These are phyloP conservation scores for Eutrema yunnanense DNA, from an alignment of 345 rosid genomes.

Conservation along the genomic window DNA sequence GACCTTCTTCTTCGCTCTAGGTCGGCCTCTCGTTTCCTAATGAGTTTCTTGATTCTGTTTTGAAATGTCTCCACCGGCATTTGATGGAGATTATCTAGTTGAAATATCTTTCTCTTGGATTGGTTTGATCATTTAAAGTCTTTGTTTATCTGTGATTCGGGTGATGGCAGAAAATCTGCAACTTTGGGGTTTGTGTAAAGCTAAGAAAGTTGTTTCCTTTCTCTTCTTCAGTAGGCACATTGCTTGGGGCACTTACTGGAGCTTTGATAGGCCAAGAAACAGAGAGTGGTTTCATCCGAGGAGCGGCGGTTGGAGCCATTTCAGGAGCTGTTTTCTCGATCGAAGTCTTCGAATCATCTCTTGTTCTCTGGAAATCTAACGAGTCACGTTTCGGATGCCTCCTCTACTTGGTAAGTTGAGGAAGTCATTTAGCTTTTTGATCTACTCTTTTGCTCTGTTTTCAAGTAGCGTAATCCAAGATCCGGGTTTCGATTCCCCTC, in stretches of 20 bases:
- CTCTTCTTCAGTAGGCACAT: slow-evolving; percentile 70
- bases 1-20: slow-evolving; percentile 94
- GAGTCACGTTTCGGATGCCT: slow-evolving; percentile 88
- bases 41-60: background rate
- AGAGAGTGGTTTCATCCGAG: slow-evolving; percentile 94
- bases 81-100: background rate
- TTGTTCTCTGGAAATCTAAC: slow-evolving; percentile 90
- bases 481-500: background rate
- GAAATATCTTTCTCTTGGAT: background rate
- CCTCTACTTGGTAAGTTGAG: slow-evolving; percentile 78
- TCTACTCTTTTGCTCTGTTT: background rate
- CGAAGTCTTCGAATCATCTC: slow-evolving; percentile 97
- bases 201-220: slow-evolving; percentile 13
- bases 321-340: slow-evolving; percentile 99
- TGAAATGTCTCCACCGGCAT: background rate
- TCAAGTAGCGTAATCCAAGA: background rate
- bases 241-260: slow-evolving; percentile 97
- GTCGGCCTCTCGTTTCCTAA: slow-evolving; percentile 30
- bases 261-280: slow-evolving; percentile 99
- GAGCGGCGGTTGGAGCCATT: slow-evolving; percentile 97
- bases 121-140: background rate
- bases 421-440: background rate
- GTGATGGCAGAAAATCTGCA: background rate
- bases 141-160: background rate
- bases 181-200: background rate